A percentile compares a stretch with the other conserved stretches of the same genome.
Conservation (phyloP, 2,329 filamentous ascomycete genomes). For the Trichoderma oligosporum region DNA sequence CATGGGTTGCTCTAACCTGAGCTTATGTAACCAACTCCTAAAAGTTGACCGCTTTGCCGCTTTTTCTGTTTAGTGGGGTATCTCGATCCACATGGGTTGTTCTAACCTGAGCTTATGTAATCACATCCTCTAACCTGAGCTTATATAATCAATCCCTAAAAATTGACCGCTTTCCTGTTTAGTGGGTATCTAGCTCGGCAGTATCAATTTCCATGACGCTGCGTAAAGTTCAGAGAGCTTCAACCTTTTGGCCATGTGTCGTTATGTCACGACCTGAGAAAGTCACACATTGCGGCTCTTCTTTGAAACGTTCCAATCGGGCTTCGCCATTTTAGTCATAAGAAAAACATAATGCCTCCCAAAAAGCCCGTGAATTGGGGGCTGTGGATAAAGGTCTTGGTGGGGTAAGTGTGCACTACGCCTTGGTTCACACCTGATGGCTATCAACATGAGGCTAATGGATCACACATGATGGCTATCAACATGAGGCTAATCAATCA, state of each 20-base stretch:
- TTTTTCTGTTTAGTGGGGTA: no score
- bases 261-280: background rate
- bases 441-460: conserved; percentile 16
- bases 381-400: conserved; percentile 66
- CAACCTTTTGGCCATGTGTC: background rate
- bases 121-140: no score
- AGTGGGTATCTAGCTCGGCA: background rate
- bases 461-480: conserved; percentile 20
- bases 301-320: background rate
- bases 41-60: no score
- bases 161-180: conserved; percentile 4
- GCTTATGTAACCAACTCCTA: no score
- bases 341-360: conserved; percentile 30
- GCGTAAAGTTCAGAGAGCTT: background rate
- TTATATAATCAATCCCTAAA: no score
- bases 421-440: background rate
- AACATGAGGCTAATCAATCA: conserved; percentile 20
- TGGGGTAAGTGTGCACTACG: conserved; percentile 52
- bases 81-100: no score
- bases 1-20: no score
- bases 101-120: no score
- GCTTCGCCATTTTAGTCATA: background rate
- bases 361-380: conserved; percentile 52
- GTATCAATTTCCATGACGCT: conserved; percentile 17
- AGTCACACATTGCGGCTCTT: no score